phyloP scores from a whole-genome alignment of 371 early-diverging fungal species.

The Mortierella sp. region DNA sequence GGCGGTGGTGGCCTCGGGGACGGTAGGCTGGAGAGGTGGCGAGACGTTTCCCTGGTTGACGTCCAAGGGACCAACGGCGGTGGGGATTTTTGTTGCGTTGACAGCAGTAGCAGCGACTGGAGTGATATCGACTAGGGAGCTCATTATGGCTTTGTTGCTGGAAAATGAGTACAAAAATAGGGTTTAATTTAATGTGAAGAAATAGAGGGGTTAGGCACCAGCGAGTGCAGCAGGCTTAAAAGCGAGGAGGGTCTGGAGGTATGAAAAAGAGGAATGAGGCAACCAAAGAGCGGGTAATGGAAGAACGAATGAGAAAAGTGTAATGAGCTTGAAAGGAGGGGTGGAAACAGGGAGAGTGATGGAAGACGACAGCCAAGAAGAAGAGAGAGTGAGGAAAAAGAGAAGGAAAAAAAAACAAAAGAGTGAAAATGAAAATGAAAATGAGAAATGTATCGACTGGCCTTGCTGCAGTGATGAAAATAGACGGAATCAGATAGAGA shows the following conservation, averaged over 20 bases:
- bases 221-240: background rate
- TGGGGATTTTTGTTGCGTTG: background rate
- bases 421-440: background rate
- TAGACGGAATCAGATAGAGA: too few relatives aligned
- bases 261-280: background rate
- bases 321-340: background rate
- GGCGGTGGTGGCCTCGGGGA: background rate
- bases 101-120: background rate
- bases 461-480: too few relatives aligned
- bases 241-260: background rate
- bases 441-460: background rate
- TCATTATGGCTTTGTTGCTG: background rate
- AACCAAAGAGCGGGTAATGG: background rate
- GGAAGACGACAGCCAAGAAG: background rate
- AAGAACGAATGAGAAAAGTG: background rate
- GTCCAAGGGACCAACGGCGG: background rate
- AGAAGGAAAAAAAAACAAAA: background rate
- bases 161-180: background rate
- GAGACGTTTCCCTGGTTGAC: background rate
- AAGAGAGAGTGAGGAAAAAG: background rate
- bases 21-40: conserved; percentile 14
- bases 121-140: background rate
- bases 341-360: background rate
- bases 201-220: background rate
- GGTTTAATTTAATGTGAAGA: background rate